Conservation (phyloP, 2,329 filamentous ascomycete genomes). For the Alternaria gaisen region DNA sequence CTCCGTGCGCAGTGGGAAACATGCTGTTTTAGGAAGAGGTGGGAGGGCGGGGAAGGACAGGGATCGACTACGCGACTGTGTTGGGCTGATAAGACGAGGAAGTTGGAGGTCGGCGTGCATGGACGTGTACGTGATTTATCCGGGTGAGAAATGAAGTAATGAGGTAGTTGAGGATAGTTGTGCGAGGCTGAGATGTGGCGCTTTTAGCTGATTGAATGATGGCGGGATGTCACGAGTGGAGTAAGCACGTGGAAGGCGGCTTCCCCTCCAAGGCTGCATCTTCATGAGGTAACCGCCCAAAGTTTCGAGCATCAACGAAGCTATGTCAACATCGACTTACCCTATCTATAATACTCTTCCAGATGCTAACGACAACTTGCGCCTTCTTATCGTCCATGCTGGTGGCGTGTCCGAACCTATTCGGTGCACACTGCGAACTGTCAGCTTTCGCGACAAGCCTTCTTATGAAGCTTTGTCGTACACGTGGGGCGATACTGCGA, state of each 20-base stretch:
- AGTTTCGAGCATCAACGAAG: background rate
- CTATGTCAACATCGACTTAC: background rate
- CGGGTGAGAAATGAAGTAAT: background rate
- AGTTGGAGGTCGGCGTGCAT: background rate
- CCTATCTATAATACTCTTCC: background rate
- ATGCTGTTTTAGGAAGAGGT: background rate
- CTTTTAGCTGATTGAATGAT: background rate
- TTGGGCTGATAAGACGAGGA: background rate
- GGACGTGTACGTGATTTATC: background rate
- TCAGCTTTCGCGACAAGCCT: slow-evolving; percentile 8
- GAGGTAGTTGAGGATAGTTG: background rate
- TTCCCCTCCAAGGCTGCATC: background rate
- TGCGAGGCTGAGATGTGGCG: background rate
- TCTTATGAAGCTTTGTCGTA: slow-evolving; percentile 21
- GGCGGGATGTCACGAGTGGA: background rate
- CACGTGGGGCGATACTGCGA: slow-evolving; percentile 8
- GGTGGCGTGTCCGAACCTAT: background rate
- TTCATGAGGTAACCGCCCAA: background rate
- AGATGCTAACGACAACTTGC: background rate
- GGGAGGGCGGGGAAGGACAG: background rate
- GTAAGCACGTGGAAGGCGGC: background rate
- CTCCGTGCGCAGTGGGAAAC: background rate
- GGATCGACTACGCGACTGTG: background rate
- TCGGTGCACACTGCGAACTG: background rate
- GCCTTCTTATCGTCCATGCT: background rate